Conservation (phyloP, 345 rosid species). For the Eucalyptus coolabah region DNA sequence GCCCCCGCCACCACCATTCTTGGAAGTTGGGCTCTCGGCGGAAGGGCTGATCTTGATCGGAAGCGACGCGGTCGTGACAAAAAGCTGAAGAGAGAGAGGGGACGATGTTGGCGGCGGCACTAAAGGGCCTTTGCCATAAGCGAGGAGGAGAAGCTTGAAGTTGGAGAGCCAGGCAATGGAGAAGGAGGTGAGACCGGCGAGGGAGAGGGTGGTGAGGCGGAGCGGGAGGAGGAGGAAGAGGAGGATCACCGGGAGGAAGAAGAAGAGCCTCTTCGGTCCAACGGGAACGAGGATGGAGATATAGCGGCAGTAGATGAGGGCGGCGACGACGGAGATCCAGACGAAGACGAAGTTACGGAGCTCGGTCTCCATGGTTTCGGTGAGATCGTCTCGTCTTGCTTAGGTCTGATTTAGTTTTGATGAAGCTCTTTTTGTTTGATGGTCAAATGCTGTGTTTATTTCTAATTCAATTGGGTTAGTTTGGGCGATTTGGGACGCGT, state of each 20-base stretch:
- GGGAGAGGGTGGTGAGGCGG: background rate
- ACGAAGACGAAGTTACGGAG: background rate
- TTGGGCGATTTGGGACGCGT: background rate
- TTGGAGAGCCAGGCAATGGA: constrained; percentile 21
- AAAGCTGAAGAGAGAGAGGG: background rate
- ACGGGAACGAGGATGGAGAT: background rate
- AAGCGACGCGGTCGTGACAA: background rate
- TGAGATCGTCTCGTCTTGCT: background rate
- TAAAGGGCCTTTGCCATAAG: constrained; percentile 15
- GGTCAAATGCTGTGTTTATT: background rate
- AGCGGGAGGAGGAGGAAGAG: constrained; percentile 17
- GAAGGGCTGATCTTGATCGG: constrained; percentile 1
- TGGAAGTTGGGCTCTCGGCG: background rate
- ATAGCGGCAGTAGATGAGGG: constrained; percentile 1
- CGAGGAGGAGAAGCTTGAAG: constrained; percentile 18
- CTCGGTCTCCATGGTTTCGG: constrained; percentile 1
- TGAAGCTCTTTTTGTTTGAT: background rate
- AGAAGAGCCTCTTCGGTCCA: constrained; percentile 4
- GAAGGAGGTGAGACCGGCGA: background rate
- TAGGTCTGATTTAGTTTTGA: background rate
- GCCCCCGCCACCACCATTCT: background rate
- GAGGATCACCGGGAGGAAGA: constrained; percentile 2
- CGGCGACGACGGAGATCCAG: constrained; percentile 1
- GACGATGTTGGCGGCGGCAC: background rate
- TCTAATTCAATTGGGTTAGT: background rate